Evolutionary conservation across 2,329 filamentous ascomycete species (phyloP).

Genomic region (Nectriaceae sp.): DNA sequence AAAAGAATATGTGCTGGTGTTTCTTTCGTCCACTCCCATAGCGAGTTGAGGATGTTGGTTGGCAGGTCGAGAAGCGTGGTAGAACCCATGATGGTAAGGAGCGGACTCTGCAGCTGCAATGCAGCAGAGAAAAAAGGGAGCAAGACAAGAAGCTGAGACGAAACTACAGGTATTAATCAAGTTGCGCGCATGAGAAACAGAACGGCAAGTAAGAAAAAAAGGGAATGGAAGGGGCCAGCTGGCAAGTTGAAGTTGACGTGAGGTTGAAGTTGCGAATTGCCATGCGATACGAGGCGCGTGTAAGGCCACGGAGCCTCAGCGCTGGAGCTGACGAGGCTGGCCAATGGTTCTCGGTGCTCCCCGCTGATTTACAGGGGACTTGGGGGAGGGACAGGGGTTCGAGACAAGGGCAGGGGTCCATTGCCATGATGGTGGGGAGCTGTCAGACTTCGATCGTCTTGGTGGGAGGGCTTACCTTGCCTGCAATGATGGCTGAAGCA

Average conservation of each 20-base stretch:
- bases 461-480: too few species aligned
- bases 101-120: conserved; percentile 12
- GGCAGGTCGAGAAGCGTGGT: conserved; percentile 33
- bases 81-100: conserved; percentile 12
- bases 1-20: conserved; percentile 43
- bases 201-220: neutral
- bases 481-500: too few species aligned
- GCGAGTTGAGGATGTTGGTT: conserved; percentile 34
- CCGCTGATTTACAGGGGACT: neutral
- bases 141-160: conserved; percentile 1
- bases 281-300: conserved; percentile 4
- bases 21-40: conserved; percentile 38
- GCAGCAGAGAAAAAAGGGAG: conserved; percentile 6
- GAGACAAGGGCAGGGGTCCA: too few species aligned
- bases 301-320: conserved; percentile 10
- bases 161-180: neutral
- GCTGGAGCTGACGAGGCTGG: neutral
- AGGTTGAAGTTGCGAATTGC: neutral
- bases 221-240: neutral
- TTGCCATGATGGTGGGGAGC: too few species aligned
- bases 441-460: too few species aligned
- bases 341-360: conserved; percentile 7
- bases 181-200: conserved; percentile 2
- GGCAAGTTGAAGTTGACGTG: neutral
- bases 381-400: neutral